Evolutionary conservation across 2,329 filamentous ascomycete genomes (phyloP).

Genomic region (Trichoderma simmonsii): DNA sequence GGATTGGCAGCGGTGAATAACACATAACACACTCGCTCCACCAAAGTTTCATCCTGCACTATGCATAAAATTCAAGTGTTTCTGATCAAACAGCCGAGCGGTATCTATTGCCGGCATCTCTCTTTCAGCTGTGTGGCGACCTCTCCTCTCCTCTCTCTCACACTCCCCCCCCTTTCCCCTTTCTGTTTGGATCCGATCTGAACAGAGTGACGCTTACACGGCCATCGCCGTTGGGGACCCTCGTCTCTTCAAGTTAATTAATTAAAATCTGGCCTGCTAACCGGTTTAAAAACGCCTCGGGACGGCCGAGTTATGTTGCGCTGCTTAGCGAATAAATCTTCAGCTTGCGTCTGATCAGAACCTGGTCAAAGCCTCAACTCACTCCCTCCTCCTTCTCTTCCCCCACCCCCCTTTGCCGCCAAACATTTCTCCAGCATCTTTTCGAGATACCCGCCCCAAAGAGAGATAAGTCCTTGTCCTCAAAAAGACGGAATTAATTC

Average conservation of each 20-base stretch:
- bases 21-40: background rate
- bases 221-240: background rate
- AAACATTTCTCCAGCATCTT: background rate
- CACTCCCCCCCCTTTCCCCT: background rate
- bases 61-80: constrained; percentile 14
- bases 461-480: background rate
- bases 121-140: background rate
- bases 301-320: background rate
- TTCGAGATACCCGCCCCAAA: background rate
- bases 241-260: background rate
- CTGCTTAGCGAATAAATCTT: background rate
- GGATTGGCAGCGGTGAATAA: constrained; percentile 12
- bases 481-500: background rate
- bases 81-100: background rate
- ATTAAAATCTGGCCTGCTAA: background rate
- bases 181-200: background rate
- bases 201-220: background rate
- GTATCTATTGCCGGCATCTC: constrained; percentile 14
- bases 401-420: background rate
- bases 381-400: background rate
- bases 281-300: background rate
- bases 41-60: constrained; percentile 12
- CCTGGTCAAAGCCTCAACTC: background rate
- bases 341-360: background rate
- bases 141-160: background rate